Evolutionary conservation across 305 asterid species (phyloP).

Genomic region (Ajuga reptans): DNA sequence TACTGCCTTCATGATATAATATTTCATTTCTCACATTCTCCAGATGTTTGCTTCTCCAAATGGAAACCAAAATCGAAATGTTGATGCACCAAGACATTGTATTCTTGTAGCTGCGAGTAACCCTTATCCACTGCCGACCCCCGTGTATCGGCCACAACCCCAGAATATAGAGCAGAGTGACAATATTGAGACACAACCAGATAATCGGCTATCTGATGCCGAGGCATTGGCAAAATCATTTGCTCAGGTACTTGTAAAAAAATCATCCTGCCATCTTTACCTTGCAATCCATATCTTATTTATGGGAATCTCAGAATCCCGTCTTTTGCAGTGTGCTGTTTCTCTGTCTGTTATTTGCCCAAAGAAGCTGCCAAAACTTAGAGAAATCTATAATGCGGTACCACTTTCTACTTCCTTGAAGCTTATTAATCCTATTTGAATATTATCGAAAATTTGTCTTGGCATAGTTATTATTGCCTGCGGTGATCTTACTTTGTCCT

Average conservation of each 20-base stretch:
- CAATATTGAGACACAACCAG: conserved; percentile 45
- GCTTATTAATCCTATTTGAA: conserved; percentile 12
- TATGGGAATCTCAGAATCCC: conserved; percentile 16
- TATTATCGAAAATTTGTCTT: conserved; percentile 7
- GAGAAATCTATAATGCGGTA: conserved; percentile 82
- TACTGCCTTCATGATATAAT: conserved; percentile 2
- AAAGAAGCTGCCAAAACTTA: conserved; percentile 78
- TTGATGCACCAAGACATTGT: conserved; percentile 76
- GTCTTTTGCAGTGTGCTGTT: conserved; percentile 63
- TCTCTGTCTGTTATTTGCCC: conserved; percentile 93
- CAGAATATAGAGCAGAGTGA: conserved; percentile 57
- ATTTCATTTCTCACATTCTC: conserved; percentile 19
- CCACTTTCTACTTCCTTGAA: conserved; percentile 20
- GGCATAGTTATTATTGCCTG: background rate
- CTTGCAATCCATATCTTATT: conserved; percentile 14
- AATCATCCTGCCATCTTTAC: conserved; percentile 10
- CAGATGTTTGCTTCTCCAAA: conserved; percentile 63
- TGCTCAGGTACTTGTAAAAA: conserved; percentile 51
- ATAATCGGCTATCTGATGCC: conserved; percentile 64
- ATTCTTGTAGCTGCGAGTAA: conserved; percentile 91
- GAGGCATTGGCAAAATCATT: conserved; percentile 78
- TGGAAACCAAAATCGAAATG: conserved; percentile 61
- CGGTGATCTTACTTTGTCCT: background rate
- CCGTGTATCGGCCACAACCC: conserved; percentile 61
- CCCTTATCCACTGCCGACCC: conserved; percentile 81